A percentile compares a stretch with the other conserved stretches of the same genome.
These are phyloP conservation scores for Chaetomiaceae sp. DNA, from an alignment of 2,329 filamentous ascomycete species.

Conservation along the genomic window DNA sequence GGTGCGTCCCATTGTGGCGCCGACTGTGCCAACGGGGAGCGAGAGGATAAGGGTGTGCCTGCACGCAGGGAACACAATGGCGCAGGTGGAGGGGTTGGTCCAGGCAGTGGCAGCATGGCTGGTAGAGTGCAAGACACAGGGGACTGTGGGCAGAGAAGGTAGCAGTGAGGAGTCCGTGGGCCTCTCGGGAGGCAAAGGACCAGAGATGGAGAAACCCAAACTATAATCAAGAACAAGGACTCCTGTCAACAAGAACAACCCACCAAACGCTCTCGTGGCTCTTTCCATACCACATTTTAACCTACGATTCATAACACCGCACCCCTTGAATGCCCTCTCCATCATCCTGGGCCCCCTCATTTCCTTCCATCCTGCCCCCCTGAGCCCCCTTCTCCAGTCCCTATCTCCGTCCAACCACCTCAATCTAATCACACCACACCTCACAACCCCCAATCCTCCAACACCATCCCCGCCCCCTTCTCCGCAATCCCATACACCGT, in stretches of 20 bases:
- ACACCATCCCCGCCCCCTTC: conserved; percentile 33
- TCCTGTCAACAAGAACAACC: too few species aligned
- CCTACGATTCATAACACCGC: too few species aligned
- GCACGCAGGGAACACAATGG: conserved; percentile 52
- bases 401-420: too few species aligned
- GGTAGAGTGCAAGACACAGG: not conserved
- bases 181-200: too few species aligned
- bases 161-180: too few species aligned
- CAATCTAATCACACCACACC: not conserved
- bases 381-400: not conserved
- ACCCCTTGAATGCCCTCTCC: too few species aligned
- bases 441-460: conserved; percentile 18
- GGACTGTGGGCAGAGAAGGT: not conserved
- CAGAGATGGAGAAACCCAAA: not conserved
- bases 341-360: too few species aligned
- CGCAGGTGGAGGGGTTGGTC: conserved; percentile 48
- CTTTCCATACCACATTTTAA: too few species aligned
- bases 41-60: conserved; percentile 56
- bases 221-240: not conserved
- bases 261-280: too few species aligned
- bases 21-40: conserved; percentile 51
- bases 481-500: conserved; percentile 49
- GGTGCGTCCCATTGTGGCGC: conserved; percentile 54
- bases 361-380: not conserved
- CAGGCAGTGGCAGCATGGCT: conserved; percentile 33